Evolutionary conservation across 305 asterid species (phyloP), one percentile per base, ranked within the genome.

Genomic region (Andrographis paniculata): DNA sequence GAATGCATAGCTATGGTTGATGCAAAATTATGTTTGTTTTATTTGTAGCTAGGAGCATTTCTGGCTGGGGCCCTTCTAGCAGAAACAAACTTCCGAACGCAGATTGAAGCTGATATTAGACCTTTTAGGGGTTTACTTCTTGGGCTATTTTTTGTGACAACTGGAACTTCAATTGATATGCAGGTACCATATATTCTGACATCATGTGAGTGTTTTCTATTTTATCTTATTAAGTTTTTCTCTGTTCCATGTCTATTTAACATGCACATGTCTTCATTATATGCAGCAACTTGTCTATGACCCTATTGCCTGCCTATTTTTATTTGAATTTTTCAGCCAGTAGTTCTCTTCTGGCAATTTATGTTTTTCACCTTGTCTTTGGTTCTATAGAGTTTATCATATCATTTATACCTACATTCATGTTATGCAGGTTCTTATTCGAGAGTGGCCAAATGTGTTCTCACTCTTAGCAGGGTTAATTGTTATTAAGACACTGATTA

Each of bases 391-490:
- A 38, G 22, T 30, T 50, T 43, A 20, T 45, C 21, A 63, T 63
- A 35, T 59, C 42, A 53, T 60, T 54, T 48, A 49, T 65, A 24
- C 43, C 17, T 54, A 50, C 41, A 16, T 51, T 30, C 65, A 27
- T 58, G 60, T 57, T 35, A 17, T 60, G 79, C 86, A 92, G 99
- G 71, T 92, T 65, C 97, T 92, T 68, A 65, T 87, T 76, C 80
- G 95, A 56, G 99, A 92, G 68, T 92, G 99, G 99, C 99, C 99
- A 52, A 92, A 92, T 69, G 86, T 92, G 49, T 70, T 92, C 62
- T 60, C 99, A 19, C 94, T 92, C 62, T 69, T 92, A 82, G 95
- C 76, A 39, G 99, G 99, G 60, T 66, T 92, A 80, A 84, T 92
- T 61, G 88, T 60, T 49, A 82, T 92, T 64, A 92, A 92, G 86